Evolutionary conservation across 148 eudicot species (phyloP), one percentile per base, ranked within the genome.

Genomic region (Persicaria tinctoria): DNA sequence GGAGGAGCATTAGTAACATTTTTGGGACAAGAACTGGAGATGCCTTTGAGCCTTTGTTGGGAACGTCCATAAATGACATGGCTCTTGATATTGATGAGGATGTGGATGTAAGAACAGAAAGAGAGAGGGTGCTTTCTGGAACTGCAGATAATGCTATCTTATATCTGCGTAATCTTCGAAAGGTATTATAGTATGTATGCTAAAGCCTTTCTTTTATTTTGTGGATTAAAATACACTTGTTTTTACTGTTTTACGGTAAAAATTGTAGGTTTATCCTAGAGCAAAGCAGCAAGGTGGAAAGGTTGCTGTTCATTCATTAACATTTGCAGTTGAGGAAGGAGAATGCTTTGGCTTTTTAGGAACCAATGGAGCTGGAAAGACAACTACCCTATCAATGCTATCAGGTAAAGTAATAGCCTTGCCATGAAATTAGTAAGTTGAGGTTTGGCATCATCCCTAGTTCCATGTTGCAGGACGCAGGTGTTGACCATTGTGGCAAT

Each of bases 321-420:
- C 98, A 72, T 95, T 92, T 76, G 85, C 98, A 57, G 98, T 95
- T 79, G 92, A 89, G 76, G 96, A 86, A 85, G 98, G 98, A 73
- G 98, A 95, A 83, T 95, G 98, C 79, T 95, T 95, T 82, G 98
- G 98, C 44, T 95, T 95, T 85, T 84, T 95, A 41, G 98, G 98
- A 82, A 92, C 97, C 64, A 95, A 95, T 83, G 98, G 97, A 78
- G 98, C 98, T 51, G 98, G 98, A 72, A 95, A 95, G 82, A 95
- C 98, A 1, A 95, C 98, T 18, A 95, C 98, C 41, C 77, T 95
- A 73, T 95, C 98, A 59, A 95, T 95, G 98, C 80, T 92, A 80
- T 87, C 90, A 73, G 98, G 98, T 89, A 71, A 50, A 66, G 6
- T 66, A 44, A 12, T 66, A 66, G 14, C 9, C 70, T 41, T 66